These are phyloP conservation scores for Talaromyces sp. DNA, from an alignment of 2,329 filamentous ascomycete genomes.

Conservation along the genomic window DNA sequence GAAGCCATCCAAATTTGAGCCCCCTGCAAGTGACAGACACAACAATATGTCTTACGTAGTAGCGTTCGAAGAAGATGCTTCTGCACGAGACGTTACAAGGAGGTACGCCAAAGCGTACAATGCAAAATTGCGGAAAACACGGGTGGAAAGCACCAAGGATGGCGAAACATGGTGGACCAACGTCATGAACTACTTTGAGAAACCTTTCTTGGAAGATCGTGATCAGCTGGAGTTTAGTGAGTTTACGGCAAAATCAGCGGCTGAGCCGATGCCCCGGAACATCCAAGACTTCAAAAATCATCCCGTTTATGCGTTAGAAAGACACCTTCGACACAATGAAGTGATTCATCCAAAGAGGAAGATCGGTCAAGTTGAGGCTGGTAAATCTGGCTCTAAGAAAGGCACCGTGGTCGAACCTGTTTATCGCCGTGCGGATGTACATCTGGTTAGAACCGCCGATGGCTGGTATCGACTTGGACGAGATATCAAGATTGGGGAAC, in stretches of 20 bases:
- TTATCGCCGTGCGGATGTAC: slow-evolving; percentile 77
- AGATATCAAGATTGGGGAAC: slow-evolving; percentile 72
- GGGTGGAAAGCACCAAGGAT: slow-evolving; percentile 66
- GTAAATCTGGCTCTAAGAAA: slow-evolving; percentile 41
- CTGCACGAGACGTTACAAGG: slow-evolving; percentile 77
- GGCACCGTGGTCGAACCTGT: slow-evolving; percentile 68
- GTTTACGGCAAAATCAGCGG: slow-evolving; percentile 64
- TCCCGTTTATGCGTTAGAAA: slow-evolving; percentile 75
- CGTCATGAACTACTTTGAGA: slow-evolving; percentile 42
- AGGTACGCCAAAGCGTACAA: slow-evolving; percentile 86
- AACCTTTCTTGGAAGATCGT: slow-evolving; percentile 55
- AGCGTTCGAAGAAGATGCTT: slow-evolving; percentile 76
- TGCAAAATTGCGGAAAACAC: slow-evolving; percentile 76
- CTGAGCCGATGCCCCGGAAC: slow-evolving; percentile 81
- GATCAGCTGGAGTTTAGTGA: slow-evolving; percentile 83
- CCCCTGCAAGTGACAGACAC: slow-evolving; percentile 69
- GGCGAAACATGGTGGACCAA: slow-evolving; percentile 57
- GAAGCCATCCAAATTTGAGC: slow-evolving; percentile 74
- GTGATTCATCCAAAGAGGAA: slow-evolving; percentile 69
- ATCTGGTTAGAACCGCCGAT: slow-evolving; percentile 71
- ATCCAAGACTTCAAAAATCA: slow-evolving; percentile 85
- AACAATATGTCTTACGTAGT: slow-evolving; percentile 82
- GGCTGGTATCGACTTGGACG: slow-evolving; percentile 89
- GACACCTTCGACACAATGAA: slow-evolving; percentile 79
- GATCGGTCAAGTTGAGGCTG: slow-evolving; percentile 70